A percentile compares a stretch with the other conserved stretches of the same genome.
Evolutionary conservation across 768 basidiomycete genomes (phyloP).

Genomic region (Lenzites betulinus): DNA sequence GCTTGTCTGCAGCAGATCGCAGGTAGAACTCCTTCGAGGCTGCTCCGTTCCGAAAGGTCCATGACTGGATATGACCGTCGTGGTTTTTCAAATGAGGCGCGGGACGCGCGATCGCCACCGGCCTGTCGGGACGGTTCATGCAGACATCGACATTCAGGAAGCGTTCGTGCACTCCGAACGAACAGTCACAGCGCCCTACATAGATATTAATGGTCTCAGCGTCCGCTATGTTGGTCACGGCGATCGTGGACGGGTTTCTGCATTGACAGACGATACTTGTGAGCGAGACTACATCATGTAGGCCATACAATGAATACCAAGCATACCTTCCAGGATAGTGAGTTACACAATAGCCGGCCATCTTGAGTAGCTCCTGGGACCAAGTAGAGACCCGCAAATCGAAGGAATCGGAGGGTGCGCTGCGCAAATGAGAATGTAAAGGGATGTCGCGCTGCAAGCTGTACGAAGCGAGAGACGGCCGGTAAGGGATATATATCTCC

Average conservation of each 20-base stretch:
- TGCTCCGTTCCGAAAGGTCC: slow-evolving; percentile 11
- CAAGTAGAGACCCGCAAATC: not conserved
- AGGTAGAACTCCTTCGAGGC: slow-evolving; percentile 10
- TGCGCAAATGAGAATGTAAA: not conserved
- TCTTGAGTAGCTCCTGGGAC: not conserved
- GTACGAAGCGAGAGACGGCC: not conserved
- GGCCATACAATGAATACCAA: not conserved
- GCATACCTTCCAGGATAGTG: not conserved
- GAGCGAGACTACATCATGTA: too few species aligned
- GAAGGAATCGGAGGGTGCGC: not conserved
- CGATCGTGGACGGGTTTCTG: slow-evolving; percentile 1
- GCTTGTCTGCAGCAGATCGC: not conserved
- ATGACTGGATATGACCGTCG: slow-evolving; percentile 11
- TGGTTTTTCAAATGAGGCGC: not conserved
- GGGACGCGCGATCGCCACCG: not conserved
- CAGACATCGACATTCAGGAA: slow-evolving; percentile 4
- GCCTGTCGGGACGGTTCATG: not conserved
- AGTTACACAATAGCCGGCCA: not conserved
- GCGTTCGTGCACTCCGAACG: not conserved
- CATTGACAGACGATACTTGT: not conserved
- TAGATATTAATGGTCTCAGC: not conserved
- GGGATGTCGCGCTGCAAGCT: slow-evolving; percentile 1
- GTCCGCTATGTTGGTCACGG: not conserved
- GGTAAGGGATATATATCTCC: slow-evolving; percentile 15
- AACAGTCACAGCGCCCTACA: slow-evolving; percentile 8